Evolutionary conservation across 2,329 filamentous ascomycete genomes (phyloP).

Genomic region (Diaporthe citri): DNA sequence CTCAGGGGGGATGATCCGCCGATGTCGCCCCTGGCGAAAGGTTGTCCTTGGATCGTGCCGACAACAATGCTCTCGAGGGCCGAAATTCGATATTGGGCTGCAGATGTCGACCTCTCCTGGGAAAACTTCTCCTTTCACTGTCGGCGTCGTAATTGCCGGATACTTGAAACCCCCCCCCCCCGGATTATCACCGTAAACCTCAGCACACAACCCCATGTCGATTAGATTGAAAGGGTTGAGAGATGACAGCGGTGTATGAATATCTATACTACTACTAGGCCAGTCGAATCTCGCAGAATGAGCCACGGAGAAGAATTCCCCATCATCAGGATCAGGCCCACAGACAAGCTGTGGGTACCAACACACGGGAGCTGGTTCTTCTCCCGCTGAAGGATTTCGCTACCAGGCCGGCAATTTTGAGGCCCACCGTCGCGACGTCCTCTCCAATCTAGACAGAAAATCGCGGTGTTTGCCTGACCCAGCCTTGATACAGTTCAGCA

Average conservation of each 20-base stretch:
- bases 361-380: background rate
- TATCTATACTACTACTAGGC: conserved; percentile 1
- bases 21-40: background rate
- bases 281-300: conserved; percentile 13
- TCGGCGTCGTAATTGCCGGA: background rate
- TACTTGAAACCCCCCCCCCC: background rate
- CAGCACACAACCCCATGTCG: background rate
- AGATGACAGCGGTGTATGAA: background rate
- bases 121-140: background rate
- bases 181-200: background rate
- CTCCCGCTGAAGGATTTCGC: conserved; percentile 3
- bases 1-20: too few relatives aligned
- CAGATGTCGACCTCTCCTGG: background rate
- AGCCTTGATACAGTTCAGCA: conserved; percentile 7
- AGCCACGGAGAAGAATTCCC: conserved; percentile 13
- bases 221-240: conserved; percentile 11
- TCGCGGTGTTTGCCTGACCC: background rate
- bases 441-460: background rate
- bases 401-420: background rate
- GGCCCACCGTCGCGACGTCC: background rate
- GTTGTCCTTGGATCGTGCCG: too few relatives aligned
- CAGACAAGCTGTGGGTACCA: background rate
- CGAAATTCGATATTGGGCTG: too few relatives aligned
- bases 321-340: conserved; percentile 5
- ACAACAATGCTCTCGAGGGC: background rate